These are phyloP conservation scores for Dictyostelium brefeldianum DNA, from an alignment of 78 protist genomes.

Conservation along the genomic window DNA sequence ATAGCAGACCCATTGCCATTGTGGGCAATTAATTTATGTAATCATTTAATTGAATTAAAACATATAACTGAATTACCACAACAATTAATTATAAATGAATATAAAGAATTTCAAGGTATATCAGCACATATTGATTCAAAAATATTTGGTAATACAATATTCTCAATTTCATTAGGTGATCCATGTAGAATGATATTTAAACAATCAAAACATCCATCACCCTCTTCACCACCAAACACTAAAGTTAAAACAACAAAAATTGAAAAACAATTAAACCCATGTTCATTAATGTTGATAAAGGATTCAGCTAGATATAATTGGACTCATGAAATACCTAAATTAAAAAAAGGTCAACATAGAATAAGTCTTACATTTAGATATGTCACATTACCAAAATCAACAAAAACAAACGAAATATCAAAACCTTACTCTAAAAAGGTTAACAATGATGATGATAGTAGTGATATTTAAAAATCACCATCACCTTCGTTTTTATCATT, in stretches of 20 bases:
- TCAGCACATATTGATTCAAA: constrained; percentile 32
- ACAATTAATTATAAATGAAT: constrained; percentile 32
- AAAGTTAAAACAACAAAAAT: background rate
- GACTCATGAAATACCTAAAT: constrained; percentile 48
- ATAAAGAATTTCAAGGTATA: constrained; percentile 27
- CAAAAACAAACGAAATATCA: background rate
- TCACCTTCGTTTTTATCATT: background rate
- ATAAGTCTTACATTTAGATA: constrained; percentile 28
- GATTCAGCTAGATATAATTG: background rate
- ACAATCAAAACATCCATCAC: background rate
- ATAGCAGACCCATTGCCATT: constrained; percentile 11
- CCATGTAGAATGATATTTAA: constrained; percentile 32
- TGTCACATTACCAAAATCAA: background rate
- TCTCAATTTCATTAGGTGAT: constrained; percentile 2
- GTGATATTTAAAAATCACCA: too few relatives aligned
- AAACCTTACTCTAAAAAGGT: background rate
- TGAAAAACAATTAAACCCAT: background rate
- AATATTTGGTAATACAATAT: constrained; percentile 18
- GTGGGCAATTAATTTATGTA: constrained; percentile 10
- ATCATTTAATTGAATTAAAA: background rate
- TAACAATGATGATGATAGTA: too few relatives aligned
- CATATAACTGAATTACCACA: background rate
- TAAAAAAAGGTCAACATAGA: constrained; percentile 7
- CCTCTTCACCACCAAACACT: background rate
- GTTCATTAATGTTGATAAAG: background rate